Base-by-base conservation (phyloP, 495 filamentous ascomycete genomes). In the Mytilinidion resinicola region DNA sequence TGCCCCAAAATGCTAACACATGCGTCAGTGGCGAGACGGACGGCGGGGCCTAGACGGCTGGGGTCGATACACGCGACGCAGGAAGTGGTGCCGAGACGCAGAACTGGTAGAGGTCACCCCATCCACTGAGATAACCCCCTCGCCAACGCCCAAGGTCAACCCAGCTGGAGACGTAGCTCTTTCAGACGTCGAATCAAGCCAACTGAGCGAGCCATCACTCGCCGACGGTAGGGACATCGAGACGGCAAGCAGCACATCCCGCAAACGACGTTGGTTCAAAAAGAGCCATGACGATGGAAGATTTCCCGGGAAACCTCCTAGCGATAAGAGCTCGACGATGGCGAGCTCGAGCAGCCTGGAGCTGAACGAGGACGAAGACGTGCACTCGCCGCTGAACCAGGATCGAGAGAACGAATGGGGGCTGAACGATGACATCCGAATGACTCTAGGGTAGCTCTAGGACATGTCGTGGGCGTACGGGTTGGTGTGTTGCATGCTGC, bases 11-110 rank as follows among this genome's bases (percentile, higher is more conserved):
- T 34, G 60, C 55, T 67, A 51, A 68, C 42, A 50, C 43, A 9
- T 15, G 17, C 30, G 21, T 25, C 41, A 96, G 89, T 98, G 93
- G 93, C 85, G 89, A 68, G 90, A 95, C 65, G 91, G 91, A 30
- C 86, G 88, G 14, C 82, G 91, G 44, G 91, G 87, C 9, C 83
- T 85, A 67, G 93, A 97, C 61, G 88, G 91, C 41, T 99, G 95
- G 95, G 89, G 90, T 25, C 83, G 90, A 34, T 99, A 96, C 74
- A 99, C 93, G 0, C 82, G 93, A 25, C 82, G 93, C 10, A 77
- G 93, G 52, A 99, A 97, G 71, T 99, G 93, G 93, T 90, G 86
- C 67, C 85, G 95, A 33, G 93, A 96, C 65, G 93, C 95, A 25
- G 95, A 99, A 71, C 82, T 99, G 17, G 87, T 96, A 37, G 95